These are phyloP conservation scores for Arctium lappa DNA, from an alignment of 129 eudicot species.

Conservation along the genomic window DNA sequence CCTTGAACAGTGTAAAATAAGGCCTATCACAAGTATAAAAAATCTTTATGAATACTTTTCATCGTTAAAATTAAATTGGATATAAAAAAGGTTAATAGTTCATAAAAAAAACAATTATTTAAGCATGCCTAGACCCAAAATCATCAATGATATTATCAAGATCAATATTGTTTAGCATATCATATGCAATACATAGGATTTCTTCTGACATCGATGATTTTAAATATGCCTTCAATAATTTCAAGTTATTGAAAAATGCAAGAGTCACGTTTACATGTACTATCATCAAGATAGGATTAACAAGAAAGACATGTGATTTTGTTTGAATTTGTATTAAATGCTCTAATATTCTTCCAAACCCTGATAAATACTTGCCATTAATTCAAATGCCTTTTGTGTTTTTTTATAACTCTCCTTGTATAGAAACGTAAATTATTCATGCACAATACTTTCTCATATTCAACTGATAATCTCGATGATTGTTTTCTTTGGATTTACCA, in stretches of 20 bases:
- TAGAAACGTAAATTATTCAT: not conserved
- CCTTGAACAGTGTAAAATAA: not conserved
- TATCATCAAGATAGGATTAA: not conserved
- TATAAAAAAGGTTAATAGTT: not conserved
- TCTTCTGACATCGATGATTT: not conserved
- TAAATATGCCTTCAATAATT: not conserved
- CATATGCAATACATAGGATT: not conserved
- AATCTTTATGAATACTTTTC: not conserved
- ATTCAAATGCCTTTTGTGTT: not conserved
- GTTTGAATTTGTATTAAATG: not conserved
- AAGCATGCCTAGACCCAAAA: not conserved
- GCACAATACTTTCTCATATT: not conserved
- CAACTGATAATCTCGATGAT: not conserved
- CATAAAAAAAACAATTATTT: not conserved
- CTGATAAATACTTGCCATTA: not conserved
- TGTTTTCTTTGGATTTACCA: not conserved
- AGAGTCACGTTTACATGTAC: not conserved
- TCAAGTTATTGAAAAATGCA: not conserved
- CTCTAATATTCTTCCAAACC: not conserved
- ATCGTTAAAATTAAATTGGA: not conserved
- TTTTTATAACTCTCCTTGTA: not conserved
- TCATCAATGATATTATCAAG: not conserved
- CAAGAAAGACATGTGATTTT: not conserved
- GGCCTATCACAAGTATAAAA: not conserved
- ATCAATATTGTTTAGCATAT: not conserved